phyloP scores from a whole-genome alignment of 164 flowering plant genomes.

The Protea cynaroides region DNA sequence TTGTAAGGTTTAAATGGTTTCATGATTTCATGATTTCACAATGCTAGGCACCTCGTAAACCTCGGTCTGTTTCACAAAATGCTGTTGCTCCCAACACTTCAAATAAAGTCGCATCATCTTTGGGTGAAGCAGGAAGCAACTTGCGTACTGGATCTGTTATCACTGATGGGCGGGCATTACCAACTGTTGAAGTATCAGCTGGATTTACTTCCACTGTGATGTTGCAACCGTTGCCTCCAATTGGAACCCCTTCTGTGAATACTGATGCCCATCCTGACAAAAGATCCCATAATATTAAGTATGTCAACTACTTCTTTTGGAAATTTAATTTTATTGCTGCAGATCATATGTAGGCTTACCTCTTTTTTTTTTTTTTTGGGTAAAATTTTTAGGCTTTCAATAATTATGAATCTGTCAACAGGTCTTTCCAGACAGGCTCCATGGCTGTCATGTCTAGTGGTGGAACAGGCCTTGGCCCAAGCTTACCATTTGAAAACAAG shows the following conservation, averaged over 20 bases:
- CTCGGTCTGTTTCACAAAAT: conserved; percentile 40
- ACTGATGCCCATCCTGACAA: conserved; percentile 41
- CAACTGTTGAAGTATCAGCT: conserved; percentile 36
- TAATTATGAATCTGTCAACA: conserved; percentile 24
- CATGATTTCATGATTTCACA: conserved; percentile 7
- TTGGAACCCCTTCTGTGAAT: conserved; percentile 70
- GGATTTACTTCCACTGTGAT: conserved; percentile 27
- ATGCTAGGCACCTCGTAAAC: conserved; percentile 53
- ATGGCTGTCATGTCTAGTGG: conserved; percentile 25
- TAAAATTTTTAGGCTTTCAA: not conserved
- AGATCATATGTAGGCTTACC: no score
- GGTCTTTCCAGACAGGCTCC: conserved; percentile 40
- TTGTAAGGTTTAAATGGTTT: not conserved
- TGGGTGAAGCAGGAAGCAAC: conserved; percentile 27
- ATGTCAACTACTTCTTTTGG: conserved; percentile 4
- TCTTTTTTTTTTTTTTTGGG: no score
- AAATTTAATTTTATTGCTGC: not conserved
- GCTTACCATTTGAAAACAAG: conserved; percentile 42
- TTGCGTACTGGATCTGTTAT: conserved; percentile 29
- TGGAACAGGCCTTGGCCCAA: conserved; percentile 38
- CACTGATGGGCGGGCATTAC: conserved; percentile 28
- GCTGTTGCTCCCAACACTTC: conserved; percentile 21
- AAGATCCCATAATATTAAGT: conserved; percentile 47
- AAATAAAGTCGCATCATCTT: conserved; percentile 29
- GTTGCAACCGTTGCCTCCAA: conserved; percentile 67